phyloP scores from a whole-genome alignment of 2,329 filamentous ascomycete genomes.

The Blastomyces silverae region DNA sequence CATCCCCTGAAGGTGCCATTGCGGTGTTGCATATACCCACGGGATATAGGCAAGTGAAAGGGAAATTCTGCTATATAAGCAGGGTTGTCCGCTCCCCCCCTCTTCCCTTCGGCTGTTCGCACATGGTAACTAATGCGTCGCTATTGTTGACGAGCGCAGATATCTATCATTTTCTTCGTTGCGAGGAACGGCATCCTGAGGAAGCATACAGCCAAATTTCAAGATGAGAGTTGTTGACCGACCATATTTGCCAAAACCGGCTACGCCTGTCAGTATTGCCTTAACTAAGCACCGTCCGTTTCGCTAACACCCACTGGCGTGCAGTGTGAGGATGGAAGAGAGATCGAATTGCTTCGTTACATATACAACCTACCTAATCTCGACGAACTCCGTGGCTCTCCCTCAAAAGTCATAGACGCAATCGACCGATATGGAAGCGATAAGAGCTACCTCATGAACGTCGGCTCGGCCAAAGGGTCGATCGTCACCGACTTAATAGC shows the following conservation, averaged over 20 bases:
- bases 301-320: neutral
- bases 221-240: neutral
- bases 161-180: neutral
- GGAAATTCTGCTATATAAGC: neutral
- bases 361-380: constrained; percentile 57
- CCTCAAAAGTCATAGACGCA: constrained; percentile 56
- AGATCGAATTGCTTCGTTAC: constrained; percentile 65
- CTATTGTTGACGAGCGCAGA: neutral
- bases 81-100: neutral
- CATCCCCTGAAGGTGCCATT: neutral
- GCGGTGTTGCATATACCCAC: neutral
- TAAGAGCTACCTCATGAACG: constrained; percentile 70
- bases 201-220: neutral
- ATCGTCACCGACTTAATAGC: constrained; percentile 64
- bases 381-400: constrained; percentile 57
- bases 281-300: neutral
- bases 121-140: neutral
- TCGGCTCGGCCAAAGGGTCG: constrained; percentile 66
- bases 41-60: neutral
- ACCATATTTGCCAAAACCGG: constrained; percentile 2
- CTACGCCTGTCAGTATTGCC: neutral
- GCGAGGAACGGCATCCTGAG: neutral
- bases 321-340: constrained; percentile 62
- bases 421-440: constrained; percentile 64
- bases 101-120: neutral